Percentiles rank a stretch among this genome's conserved stretches.
These are phyloP conservation scores for Alternaria hordeiaustralica DNA, from an alignment of 2,329 filamentous ascomycete species.

Conservation along the genomic window DNA sequence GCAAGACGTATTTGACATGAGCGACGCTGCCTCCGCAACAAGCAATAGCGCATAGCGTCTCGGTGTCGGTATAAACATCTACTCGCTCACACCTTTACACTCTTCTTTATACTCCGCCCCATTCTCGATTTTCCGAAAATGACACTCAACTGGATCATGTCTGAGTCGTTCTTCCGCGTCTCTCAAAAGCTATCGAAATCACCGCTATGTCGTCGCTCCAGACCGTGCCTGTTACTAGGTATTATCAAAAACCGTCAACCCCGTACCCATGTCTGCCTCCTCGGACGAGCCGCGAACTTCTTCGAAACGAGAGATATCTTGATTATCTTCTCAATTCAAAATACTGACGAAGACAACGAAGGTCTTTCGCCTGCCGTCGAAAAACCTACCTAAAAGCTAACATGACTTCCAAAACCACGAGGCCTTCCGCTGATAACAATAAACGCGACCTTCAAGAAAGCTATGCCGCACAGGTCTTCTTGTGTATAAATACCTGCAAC, in stretches of 20 bases:
- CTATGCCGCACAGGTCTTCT: background rate
- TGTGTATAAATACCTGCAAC: background rate
- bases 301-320: background rate
- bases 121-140: background rate
- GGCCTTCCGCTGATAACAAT: background rate
- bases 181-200: no score
- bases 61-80: background rate
- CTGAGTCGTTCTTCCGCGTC: background rate
- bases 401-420: background rate
- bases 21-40: background rate
- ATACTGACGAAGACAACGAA: background rate
- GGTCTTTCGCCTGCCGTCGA: background rate
- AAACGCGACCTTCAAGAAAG: background rate
- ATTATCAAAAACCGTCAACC: background rate
- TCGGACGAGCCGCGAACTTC: background rate
- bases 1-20: no score
- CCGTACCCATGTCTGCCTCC: background rate
- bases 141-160: background rate
- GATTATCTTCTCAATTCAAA: background rate
- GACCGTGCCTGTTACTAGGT: background rate
- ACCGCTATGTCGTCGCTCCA: background rate
- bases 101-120: background rate
- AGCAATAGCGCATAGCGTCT: background rate
- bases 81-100: background rate
- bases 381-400: rapidly evolving